A percentile compares a stretch with the other conserved stretches of the same genome.
Conservation (phyloP, 2,329 filamentous ascomycete genomes). For the Simplicillium sp. region DNA sequence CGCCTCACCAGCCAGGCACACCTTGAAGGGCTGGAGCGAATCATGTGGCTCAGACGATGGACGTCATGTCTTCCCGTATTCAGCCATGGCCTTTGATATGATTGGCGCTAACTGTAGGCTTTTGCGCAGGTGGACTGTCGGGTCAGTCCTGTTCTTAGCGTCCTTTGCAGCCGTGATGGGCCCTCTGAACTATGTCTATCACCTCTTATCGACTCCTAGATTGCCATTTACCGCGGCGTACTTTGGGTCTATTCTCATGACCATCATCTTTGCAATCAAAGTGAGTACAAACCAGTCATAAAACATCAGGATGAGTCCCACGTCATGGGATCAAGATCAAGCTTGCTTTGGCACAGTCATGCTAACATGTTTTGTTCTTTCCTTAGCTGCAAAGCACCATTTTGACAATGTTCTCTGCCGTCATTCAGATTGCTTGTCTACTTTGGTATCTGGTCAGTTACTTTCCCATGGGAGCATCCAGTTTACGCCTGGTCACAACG, state of each 20-base stretch:
- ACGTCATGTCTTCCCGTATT: constrained; percentile 14
- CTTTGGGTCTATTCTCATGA: constrained; percentile 85
- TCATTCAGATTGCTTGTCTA: constrained; percentile 75
- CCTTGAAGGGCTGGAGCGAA: too few relatives aligned
- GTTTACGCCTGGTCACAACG: constrained; percentile 74
- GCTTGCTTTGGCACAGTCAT: constrained; percentile 2
- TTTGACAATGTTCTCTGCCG: constrained; percentile 74
- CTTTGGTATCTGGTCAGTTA: constrained; percentile 95
- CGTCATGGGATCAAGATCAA: too few relatives aligned
- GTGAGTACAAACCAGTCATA: constrained; percentile 48
- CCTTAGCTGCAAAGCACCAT: constrained; percentile 70
- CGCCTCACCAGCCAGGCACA: too few relatives aligned
- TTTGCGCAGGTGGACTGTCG: constrained; percentile 75
- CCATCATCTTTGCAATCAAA: constrained; percentile 84
- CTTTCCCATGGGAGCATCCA: constrained; percentile 91
- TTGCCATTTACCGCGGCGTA: constrained; percentile 91
- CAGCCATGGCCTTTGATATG: too few relatives aligned
- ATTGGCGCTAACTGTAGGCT: too few relatives aligned
- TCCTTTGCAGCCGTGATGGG: constrained; percentile 96
- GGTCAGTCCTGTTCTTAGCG: constrained; percentile 78
- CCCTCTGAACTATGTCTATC: constrained; percentile 69
- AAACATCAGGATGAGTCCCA: not conserved
- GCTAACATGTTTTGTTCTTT: constrained; percentile 6
- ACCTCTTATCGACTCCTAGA: constrained; percentile 75
- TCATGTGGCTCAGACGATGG: not conserved